Evolutionary conservation across 164 flowering plant genomes (phyloP).

Genomic region (Sedum album): DNA sequence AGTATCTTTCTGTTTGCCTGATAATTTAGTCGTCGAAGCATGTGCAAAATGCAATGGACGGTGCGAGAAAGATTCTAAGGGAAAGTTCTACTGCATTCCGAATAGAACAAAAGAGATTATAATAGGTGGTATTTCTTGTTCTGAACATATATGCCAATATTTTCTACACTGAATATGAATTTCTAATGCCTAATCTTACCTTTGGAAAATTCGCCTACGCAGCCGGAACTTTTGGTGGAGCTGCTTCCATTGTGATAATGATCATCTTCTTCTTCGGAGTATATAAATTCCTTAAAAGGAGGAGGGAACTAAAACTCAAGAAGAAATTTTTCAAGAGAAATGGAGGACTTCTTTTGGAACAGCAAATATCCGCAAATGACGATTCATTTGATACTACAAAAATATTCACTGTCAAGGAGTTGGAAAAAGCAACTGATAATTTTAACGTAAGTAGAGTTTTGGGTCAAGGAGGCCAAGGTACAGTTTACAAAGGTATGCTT

Average conservation of each 20-base stretch:
- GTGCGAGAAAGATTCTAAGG: not conserved
- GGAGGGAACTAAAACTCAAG: conserved; percentile 4
- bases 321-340: conserved; percentile 4
- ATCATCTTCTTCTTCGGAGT: not conserved
- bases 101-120: conserved; percentile 4
- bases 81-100: not conserved
- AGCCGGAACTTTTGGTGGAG: conserved; percentile 5
- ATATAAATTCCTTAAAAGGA: not conserved
- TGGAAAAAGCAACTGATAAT: conserved; percentile 15
- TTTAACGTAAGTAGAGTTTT: conserved; percentile 11
- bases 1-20: not conserved
- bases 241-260: not conserved
- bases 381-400: not conserved
- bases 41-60: not conserved
- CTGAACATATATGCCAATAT: not conserved
- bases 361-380: not conserved
- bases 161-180: not conserved
- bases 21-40: not conserved
- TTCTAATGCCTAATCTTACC: not conserved
- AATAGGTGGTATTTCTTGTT: not conserved
- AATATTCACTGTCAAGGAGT: conserved; percentile 10
- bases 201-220: not conserved
- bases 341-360: conserved; percentile 14
- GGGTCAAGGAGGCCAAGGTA: conserved; percentile 19
- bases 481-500: conserved; percentile 17